phyloP scores from a whole-genome alignment of 1,139 yeast genomes.

The Yamadazyma jaroonii region DNA sequence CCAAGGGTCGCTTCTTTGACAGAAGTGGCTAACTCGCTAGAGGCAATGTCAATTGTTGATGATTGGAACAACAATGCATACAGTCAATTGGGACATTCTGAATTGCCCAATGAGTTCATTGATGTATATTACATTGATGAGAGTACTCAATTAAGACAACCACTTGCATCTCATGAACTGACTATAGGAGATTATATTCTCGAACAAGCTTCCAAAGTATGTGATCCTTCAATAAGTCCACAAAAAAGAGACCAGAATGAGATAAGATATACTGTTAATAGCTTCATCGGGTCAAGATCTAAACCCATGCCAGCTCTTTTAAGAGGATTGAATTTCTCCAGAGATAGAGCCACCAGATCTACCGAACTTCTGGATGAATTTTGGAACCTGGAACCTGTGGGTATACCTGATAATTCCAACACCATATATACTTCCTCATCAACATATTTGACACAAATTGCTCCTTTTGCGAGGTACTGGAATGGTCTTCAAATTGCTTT shows the following conservation, averaged over 20 bases:
- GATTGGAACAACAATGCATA: slow-evolving; percentile 25
- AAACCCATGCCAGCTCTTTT: slow-evolving; percentile 20
- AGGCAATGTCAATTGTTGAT: slow-evolving; percentile 40
- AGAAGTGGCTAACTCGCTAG: slow-evolving; percentile 19
- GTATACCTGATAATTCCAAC: slow-evolving; percentile 26
- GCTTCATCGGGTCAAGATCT: slow-evolving; percentile 26
- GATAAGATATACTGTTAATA: slow-evolving; percentile 14
- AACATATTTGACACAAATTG: slow-evolving; percentile 26
- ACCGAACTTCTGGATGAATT: slow-evolving; percentile 8
- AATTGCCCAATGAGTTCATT: slow-evolving; percentile 35
- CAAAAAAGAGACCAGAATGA: slow-evolving; percentile 16
- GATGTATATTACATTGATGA: slow-evolving; percentile 30
- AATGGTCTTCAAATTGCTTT: slow-evolving; percentile 28
- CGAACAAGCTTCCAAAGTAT: slow-evolving; percentile 1
- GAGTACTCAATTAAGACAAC: slow-evolving; percentile 18
- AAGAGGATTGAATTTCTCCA: slow-evolving; percentile 13
- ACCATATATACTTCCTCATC: slow-evolving; percentile 17
- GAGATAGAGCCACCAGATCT: slow-evolving; percentile 16
- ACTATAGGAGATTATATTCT: slow-evolving; percentile 14
- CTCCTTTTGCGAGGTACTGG: slow-evolving; percentile 38
- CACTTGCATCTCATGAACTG: slow-evolving; percentile 32
- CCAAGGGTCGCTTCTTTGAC: slow-evolving; percentile 5
- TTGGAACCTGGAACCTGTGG: slow-evolving; percentile 20
- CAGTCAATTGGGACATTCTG: slow-evolving; percentile 39
- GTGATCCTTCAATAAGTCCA: not conserved